phyloP scores from a whole-genome alignment of 2,329 filamentous ascomycete genomes.

The Metarhizium guizhouense region DNA sequence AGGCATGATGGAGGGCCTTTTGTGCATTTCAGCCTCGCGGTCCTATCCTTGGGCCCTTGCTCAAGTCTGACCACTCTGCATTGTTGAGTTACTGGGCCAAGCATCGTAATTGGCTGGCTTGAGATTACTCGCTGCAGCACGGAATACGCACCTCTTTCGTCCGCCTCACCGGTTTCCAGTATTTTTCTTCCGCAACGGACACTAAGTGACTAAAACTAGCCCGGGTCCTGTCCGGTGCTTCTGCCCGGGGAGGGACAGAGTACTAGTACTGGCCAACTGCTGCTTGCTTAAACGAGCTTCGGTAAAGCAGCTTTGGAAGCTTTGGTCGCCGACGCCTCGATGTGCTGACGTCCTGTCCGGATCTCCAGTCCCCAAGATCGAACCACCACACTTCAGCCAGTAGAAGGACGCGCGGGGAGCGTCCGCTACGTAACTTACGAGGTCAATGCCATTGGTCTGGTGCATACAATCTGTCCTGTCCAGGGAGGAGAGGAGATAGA shows the following conservation, averaged over 20 bases:
- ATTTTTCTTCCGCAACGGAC: neutral
- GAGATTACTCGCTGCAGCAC: slow-evolving; percentile 1
- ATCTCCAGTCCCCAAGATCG: neutral
- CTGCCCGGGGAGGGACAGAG: neutral
- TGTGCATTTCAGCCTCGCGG: neutral
- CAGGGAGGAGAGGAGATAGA: neutral
- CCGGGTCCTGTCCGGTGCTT: neutral
- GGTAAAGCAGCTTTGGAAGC: neutral
- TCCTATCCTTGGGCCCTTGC: neutral
- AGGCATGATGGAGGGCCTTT: neutral
- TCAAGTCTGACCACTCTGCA: slow-evolving; percentile 3
- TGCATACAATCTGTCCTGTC: neutral
- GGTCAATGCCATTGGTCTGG: neutral
- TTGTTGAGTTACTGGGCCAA: neutral
- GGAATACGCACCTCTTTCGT: slow-evolving; percentile 1
- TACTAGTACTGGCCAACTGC: neutral
- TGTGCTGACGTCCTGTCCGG: neutral
- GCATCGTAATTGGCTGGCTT: slow-evolving; percentile 2
- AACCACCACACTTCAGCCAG: neutral
- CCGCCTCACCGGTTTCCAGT: slow-evolving; percentile 3
- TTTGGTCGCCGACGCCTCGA: neutral
- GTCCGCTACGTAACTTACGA: neutral
- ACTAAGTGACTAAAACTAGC: neutral
- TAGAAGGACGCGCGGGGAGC: neutral
- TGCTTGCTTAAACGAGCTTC: neutral